Base-by-base conservation (phyloP, 352 stramenopile genomes). In the Pythium brachiatum region DNA sequence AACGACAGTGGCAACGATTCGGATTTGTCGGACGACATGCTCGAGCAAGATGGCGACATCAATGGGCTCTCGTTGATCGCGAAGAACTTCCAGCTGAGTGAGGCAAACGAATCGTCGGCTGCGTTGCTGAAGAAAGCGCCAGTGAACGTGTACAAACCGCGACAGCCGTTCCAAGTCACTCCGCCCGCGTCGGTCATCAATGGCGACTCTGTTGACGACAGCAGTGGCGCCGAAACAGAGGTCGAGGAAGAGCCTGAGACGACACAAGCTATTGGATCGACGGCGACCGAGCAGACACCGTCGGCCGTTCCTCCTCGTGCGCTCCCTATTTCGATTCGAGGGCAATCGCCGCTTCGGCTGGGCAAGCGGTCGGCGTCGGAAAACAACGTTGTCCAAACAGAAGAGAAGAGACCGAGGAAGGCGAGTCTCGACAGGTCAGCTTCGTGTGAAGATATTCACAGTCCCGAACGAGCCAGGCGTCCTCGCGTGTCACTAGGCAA, bases 21-120 rank as follows among this genome's bases (percentile, higher is more conserved):
- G 32, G 75, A 87, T 43, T 70, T 88, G 75, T 89, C 78, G 31
- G 79, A 89, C 51, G 81, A 89, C 29, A 89, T 89, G 77, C 60
- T 86, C n/a, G 79, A 84, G 53, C 76, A 89, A 51, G 79, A 89
- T 23, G 79, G 78, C 2, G 69, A 74, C 26, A 44, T 75, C 7
- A 70, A 68, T 39, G 70, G 66, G 0, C 55, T 88, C 2, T 84
- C 79, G 7, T 76, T 75, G 9, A 78, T 90, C 26, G 81, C 81
- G n/a, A 76, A 75, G 54, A 75, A 52, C 15, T 85, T 88, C 27
- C 66, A 81, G 41, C 59, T 73, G 11, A 68, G 50, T 34, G 69
- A 76, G 4, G 38, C 48, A 0, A 52, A 70, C 2, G 25, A 62
- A 20, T 23, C 56, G 26, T 11, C 66, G 55, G 27, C 66, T 20